A percentile compares a stretch with the other conserved stretches of the same genome.
Conservation (phyloP, 2,329 filamentous ascomycete species). For the Trichoderma sp. region DNA sequence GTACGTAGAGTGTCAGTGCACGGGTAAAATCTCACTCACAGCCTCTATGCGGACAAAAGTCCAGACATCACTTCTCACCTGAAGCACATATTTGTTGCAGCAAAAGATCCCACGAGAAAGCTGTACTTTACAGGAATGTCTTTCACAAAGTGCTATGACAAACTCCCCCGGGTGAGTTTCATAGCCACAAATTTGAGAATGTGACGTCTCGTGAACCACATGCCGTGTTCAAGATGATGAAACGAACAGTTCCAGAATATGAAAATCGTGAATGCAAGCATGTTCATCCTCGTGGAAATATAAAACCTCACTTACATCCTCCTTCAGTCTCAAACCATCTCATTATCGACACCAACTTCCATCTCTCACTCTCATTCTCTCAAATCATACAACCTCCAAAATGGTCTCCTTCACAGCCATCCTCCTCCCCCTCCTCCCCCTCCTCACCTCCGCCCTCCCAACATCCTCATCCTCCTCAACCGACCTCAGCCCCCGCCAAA, state of each 20-base stretch:
- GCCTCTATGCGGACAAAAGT: background rate
- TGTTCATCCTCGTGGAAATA: background rate
- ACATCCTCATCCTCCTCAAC: background rate
- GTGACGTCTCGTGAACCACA: background rate
- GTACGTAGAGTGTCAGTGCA: background rate
- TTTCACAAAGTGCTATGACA: background rate
- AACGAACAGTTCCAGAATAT: background rate
- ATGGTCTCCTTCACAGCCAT: background rate
- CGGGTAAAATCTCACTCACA: background rate
- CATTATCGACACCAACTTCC: background rate
- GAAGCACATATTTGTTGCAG: background rate
- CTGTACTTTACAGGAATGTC: fast-evolving
- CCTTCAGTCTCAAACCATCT: background rate
- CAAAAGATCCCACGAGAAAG: fast-evolving
- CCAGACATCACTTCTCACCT: background rate
- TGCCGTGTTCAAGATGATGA: background rate
- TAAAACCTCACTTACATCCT: background rate
- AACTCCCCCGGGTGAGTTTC: background rate
- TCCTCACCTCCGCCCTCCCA: background rate
- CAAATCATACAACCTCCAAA: background rate
- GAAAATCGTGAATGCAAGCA: background rate
- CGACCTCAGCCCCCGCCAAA: constrained; percentile 32
- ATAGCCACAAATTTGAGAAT: background rate
- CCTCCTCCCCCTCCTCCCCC: background rate
- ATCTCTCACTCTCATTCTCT: background rate